Evolutionary conservation across 169 alveolate species (phyloP).

Genomic region (Plasmodium malariae): DNA sequence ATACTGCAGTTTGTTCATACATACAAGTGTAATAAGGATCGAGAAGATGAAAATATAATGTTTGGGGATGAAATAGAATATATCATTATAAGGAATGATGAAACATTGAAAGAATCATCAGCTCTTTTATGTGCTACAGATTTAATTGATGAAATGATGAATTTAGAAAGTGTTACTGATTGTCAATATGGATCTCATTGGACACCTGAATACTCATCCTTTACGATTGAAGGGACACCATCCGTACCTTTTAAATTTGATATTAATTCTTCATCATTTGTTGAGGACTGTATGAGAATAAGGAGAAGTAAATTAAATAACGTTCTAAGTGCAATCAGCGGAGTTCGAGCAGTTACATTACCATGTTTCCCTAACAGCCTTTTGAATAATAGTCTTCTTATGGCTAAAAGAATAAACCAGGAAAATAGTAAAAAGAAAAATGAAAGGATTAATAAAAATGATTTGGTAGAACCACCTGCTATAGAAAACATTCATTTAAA

Average conservation of each 20-base stretch:
- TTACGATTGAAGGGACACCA: conserved; percentile 84
- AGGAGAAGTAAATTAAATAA: conserved; percentile 70
- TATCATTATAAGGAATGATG: conserved; percentile 74
- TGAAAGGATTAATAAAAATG: conserved; percentile 2
- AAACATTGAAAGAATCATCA: conserved; percentile 50
- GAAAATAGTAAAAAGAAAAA: conserved; percentile 38
- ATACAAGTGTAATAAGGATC: conserved; percentile 72
- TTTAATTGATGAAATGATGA: conserved; percentile 77
- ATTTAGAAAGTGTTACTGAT: conserved; percentile 57
- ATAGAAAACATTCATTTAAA: not conserved
- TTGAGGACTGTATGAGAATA: conserved; percentile 61
- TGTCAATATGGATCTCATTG: conserved; percentile 65
- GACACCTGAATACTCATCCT: conserved; percentile 86
- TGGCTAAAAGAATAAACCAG: conserved; percentile 38
- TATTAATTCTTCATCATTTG: conserved; percentile 61
- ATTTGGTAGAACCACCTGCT: not conserved
- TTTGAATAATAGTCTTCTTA: conserved; percentile 64
- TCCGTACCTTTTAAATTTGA: conserved; percentile 80
- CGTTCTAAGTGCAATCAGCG: conserved; percentile 45
- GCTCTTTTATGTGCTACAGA: conserved; percentile 79
- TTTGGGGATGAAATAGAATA: conserved; percentile 84
- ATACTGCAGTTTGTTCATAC: conserved; percentile 78
- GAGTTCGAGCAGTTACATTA: conserved; percentile 72
- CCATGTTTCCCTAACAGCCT: conserved; percentile 75
- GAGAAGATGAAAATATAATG: conserved; percentile 76